These are phyloP conservation scores for Trichaptum fuscoviolaceum DNA, from an alignment of 768 basidiomycete species.

Conservation along the genomic window DNA sequence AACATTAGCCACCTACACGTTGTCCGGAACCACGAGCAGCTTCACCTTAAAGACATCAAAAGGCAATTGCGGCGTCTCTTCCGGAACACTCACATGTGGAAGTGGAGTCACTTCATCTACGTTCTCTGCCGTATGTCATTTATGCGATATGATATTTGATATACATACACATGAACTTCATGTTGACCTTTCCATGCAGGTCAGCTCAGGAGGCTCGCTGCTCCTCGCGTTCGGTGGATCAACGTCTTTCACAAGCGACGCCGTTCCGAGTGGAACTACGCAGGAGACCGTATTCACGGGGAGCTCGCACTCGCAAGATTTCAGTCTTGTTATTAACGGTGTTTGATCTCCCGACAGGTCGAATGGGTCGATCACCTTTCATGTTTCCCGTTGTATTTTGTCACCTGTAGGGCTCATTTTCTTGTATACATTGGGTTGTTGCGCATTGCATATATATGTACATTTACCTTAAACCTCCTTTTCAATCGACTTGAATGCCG, in stretches of 20 bases:
- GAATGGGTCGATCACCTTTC: background rate
- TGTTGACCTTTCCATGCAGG: slow-evolving; percentile 25
- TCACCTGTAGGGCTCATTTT: background rate
- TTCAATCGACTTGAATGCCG: no score
- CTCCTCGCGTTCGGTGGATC: slow-evolving; percentile 47
- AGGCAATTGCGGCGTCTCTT: slow-evolving; percentile 48
- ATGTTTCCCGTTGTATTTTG: background rate
- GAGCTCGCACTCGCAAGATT: slow-evolving; percentile 20
- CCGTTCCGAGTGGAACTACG: slow-evolving; percentile 44
- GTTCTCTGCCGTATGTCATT: slow-evolving; percentile 46
- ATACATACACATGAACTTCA: background rate
- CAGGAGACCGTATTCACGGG: slow-evolving; percentile 30
- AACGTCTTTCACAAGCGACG: slow-evolving; percentile 45
- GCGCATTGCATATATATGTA: background rate
- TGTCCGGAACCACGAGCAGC: slow-evolving; percentile 40
- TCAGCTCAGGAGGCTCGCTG: slow-evolving; percentile 40
- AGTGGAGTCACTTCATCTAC: slow-evolving; percentile 40
- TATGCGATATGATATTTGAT: background rate
- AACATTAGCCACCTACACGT: slow-evolving; percentile 50
- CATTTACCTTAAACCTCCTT: no score
- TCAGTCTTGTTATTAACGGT: slow-evolving; percentile 23
- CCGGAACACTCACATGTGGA: slow-evolving; percentile 44
- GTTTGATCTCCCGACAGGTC: slow-evolving; percentile 9
- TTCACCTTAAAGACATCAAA: slow-evolving; percentile 59
- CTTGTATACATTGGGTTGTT: background rate